A percentile compares a stretch with the other conserved stretches of the same genome.
Evolutionary conservation across 208 protist genomes (phyloP).

Genomic region (Trypanosoma rangeli): DNA sequence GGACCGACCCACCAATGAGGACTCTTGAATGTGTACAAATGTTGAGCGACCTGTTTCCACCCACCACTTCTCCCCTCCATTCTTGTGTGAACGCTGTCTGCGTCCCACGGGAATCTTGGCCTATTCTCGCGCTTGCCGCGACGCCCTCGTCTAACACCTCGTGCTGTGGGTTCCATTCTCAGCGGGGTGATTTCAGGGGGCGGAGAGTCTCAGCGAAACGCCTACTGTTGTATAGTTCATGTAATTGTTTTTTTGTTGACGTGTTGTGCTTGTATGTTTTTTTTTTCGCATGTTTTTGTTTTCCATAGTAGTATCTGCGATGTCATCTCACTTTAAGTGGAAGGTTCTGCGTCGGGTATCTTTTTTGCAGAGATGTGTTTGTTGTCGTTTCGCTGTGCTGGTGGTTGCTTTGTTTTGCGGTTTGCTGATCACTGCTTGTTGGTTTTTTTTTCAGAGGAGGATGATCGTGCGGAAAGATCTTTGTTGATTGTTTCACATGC

Average conservation of each 20-base stretch:
- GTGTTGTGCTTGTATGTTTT: background rate
- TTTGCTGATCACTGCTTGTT: no score
- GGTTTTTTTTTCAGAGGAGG: no score
- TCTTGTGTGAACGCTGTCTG: background rate
- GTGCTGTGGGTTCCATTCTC: constrained; percentile 3
- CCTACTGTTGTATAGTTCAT: background rate
- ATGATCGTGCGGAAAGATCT: no score
- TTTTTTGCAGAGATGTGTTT: no score
- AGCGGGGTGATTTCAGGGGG: constrained; percentile 19
- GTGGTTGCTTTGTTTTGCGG: no score
- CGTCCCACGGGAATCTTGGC: background rate
- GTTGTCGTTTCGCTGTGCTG: no score
- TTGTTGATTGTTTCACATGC: no score
- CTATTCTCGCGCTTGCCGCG: background rate
- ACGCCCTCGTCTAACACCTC: constrained; percentile 29
- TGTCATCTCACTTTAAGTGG: no score
- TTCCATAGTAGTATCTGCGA: no score
- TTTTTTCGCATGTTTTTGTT: background rate
- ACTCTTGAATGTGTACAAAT: constrained; percentile 41
- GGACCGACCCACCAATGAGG: constrained; percentile 31
- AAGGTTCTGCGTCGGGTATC: no score
- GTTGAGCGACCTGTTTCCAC: constrained; percentile 26
- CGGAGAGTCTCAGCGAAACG: constrained; percentile 1
- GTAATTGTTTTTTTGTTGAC: background rate
- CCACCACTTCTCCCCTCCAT: background rate